Percentiles rank a stretch among this genome's conserved stretches.
phyloP scores from a whole-genome alignment of 2,329 filamentous ascomycete species.

The Amylocarpus encephaloides region DNA sequence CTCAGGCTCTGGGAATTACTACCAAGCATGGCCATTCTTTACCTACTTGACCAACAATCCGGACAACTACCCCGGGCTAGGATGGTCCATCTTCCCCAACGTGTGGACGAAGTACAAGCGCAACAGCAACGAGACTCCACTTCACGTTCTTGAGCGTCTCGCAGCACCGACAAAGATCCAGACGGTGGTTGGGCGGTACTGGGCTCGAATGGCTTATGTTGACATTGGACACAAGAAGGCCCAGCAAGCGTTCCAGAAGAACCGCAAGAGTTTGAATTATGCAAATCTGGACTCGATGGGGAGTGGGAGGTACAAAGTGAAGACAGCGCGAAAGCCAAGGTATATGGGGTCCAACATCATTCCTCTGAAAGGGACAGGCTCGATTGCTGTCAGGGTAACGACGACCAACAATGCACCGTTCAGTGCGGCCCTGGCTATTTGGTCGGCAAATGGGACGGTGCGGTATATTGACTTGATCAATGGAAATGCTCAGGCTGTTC shows the following conservation, averaged over 20 bases:
- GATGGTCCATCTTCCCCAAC: neutral
- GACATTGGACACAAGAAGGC: slow-evolving; percentile 2
- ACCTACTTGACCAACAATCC: slow-evolving; percentile 3
- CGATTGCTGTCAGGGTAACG: neutral
- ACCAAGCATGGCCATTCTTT: slow-evolving; percentile 6
- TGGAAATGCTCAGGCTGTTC: neutral
- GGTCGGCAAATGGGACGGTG: neutral
- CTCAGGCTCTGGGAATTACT: neutral
- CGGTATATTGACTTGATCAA: neutral
- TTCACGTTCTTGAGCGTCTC: neutral
- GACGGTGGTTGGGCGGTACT: slow-evolving; percentile 2
- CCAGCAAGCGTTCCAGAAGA: neutral
- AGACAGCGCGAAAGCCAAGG: neutral
- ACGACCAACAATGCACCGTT: neutral
- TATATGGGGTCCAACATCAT: slow-evolving; percentile 8
- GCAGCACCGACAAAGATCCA: neutral
- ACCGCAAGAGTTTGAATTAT: neutral
- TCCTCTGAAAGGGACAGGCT: neutral
- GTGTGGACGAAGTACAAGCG: neutral
- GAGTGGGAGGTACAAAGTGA: slow-evolving; percentile 4
- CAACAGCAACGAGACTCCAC: slow-evolving; percentile 3
- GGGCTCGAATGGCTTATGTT: slow-evolving; percentile 4
- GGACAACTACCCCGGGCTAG: slow-evolving; percentile 2
- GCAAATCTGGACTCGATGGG: neutral
- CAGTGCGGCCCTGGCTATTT: neutral